Base-by-base conservation (phyloP, 2,329 filamentous ascomycete species). In the Dactylellina haptotyla region DNA sequence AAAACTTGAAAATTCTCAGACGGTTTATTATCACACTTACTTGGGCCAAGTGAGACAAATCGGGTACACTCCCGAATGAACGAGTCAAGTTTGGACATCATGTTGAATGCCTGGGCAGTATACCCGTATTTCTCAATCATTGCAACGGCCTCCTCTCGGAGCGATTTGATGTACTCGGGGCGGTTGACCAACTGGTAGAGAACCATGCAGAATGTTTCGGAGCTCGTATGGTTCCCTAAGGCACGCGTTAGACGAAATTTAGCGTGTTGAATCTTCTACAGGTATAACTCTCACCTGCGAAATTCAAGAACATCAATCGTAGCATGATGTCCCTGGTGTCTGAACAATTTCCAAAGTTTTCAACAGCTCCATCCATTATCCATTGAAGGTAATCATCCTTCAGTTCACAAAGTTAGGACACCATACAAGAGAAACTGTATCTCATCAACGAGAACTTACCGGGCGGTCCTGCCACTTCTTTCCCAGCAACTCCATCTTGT, bases 351-450 rank as follows among this genome's bases (percentile, higher is more conserved):
- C 70, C 70, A 48, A 69, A 67, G 20, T 69, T 63, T 43, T 69
- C 32, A n/a, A 67, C 45, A 4, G 62, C 56, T 16, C 62, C 63
- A 26, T 75, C 70, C 56, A 75, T 67, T 14, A 75, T 65, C 70
- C 70, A 75, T 34, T 75, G 70, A 10, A 75, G 50, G 18, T 73
- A 75, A n/a, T 75, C 70, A 50, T 75, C 70, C 70, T 73, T 16
- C 26, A 54, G 18, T 30, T 39, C 23, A 16, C 14, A 1, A 34
- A 37, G 26, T 71, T 16, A 72, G 32, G 5, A 28, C 18, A 34
- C 1, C 1, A 30, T 18, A 5, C 20, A 23, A 48, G 9, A 9
- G n/a, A 16, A 48, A 4, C 10, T 2, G 8, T 25, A 20, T 34
- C n/a, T 2, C 6, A 28, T 18, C 1, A 30, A 34, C 14, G n/a